phyloP scores from a whole-genome alignment of 179 eudicot species.

The Carnegiea gigantea region DNA sequence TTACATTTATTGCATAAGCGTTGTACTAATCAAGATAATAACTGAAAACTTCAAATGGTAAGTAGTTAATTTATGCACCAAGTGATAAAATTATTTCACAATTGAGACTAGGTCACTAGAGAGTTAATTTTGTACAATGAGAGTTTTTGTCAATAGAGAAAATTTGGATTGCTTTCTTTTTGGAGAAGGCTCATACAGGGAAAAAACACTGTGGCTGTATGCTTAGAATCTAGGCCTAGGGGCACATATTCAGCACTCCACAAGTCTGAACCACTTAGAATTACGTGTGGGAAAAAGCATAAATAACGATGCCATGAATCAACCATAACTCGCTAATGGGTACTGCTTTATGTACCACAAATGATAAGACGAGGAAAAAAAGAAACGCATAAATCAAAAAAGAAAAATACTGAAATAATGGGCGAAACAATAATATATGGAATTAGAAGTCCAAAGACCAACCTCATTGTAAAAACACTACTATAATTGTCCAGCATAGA shows the following conservation, averaged over 20 bases:
- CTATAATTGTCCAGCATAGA: constrained; percentile 48
- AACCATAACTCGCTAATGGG: background rate
- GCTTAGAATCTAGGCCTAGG: background rate
- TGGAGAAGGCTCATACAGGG: background rate
- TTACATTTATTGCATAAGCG: background rate
- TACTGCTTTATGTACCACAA: background rate
- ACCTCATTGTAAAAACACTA: constrained; percentile 58
- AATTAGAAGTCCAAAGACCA: constrained; percentile 14
- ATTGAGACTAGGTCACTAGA: background rate
- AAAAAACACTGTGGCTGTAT: background rate
- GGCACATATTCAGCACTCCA: background rate
- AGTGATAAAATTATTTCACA: background rate
- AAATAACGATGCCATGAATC: background rate
- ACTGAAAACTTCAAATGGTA: background rate
- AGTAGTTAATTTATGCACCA: background rate
- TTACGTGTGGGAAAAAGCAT: background rate
- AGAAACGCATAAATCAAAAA: background rate
- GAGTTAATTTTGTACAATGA: background rate
- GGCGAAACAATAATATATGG: background rate
- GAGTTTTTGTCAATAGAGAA: background rate
- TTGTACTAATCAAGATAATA: background rate
- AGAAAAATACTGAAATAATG: background rate
- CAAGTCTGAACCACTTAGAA: background rate
- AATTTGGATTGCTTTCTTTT: background rate
- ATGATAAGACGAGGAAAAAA: background rate